These are phyloP conservation scores for Linum usitatissimum DNA, from an alignment of 345 rosid genomes.

Conservation along the genomic window DNA sequence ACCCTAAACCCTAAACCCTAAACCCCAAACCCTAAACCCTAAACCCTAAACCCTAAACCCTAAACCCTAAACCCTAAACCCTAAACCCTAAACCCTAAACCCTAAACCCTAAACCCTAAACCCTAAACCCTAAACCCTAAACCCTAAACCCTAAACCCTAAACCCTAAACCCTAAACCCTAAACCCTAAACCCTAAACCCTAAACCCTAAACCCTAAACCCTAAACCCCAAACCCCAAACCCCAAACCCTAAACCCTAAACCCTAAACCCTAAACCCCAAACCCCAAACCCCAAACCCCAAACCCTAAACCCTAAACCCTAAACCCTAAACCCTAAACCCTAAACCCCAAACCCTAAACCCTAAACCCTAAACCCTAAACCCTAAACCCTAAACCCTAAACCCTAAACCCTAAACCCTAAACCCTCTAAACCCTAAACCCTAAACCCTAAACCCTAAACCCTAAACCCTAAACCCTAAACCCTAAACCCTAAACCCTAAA, in stretches of 20 bases:
- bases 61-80: conserved; percentile 6
- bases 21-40: no score
- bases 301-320: conserved; percentile 5
- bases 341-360: background rate
- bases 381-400: conserved; percentile 8
- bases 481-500: conserved; percentile 17
- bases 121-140: conserved; percentile 11
- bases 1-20: background rate
- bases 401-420: conserved; percentile 11
- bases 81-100: conserved; percentile 3
- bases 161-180: conserved; percentile 9
- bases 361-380: conserved; percentile 5
- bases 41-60: conserved; percentile 15
- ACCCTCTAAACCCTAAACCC: conserved; percentile 12
- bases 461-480: conserved; percentile 14
- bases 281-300: no score
- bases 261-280: no score
- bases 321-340: conserved; percentile 4
- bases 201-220: background rate
- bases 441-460: conserved; percentile 11
- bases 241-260: no score
- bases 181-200: conserved; percentile 4
- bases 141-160: conserved; percentile 3
- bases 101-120: conserved; percentile 9
- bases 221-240: no score